These are phyloP conservation scores for Jamesozyma hellenica DNA, from an alignment of 805 yeast genomes.

Conservation along the genomic window DNA sequence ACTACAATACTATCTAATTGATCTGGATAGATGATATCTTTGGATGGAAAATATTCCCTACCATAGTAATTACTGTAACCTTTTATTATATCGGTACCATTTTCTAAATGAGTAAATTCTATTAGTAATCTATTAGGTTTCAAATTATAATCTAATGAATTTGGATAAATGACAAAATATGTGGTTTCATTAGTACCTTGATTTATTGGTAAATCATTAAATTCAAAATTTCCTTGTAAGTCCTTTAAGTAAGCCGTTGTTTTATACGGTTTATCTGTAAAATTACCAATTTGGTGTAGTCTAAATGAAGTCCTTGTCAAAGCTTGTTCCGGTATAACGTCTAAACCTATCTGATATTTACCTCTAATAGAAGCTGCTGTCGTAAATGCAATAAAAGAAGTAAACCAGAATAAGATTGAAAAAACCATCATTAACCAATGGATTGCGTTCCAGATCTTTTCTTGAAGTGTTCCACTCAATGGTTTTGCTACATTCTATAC, in stretches of 20 bases:
- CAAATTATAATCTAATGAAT: conserved; percentile 26
- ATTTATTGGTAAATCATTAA: conserved; percentile 21
- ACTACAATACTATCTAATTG: conserved; percentile 14
- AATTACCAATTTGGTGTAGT: conserved; percentile 20
- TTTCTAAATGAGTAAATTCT: conserved; percentile 13
- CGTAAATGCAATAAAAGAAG: not conserved
- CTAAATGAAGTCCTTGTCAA: conserved; percentile 18
- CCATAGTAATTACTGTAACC: conserved; percentile 27
- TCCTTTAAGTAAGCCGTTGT: conserved; percentile 9
- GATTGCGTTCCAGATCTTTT: not conserved
- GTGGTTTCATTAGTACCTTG: conserved; percentile 19
- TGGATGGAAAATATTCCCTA: conserved; percentile 27
- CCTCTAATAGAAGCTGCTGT: conserved; percentile 22
- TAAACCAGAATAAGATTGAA: not conserved
- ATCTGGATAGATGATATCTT: conserved; percentile 26
- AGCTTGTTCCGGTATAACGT: conserved; percentile 13
- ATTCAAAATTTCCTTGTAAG: conserved; percentile 21
- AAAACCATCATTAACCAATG: not conserved
- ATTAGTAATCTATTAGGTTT: conserved; percentile 28
- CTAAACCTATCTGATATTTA: conserved; percentile 16
- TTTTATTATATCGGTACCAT: conserved; percentile 11
- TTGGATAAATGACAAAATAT: conserved; percentile 21
- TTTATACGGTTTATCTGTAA: conserved; percentile 8
- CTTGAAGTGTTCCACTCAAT: too few species aligned
- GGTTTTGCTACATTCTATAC: too few species aligned